A percentile compares a stretch with the other conserved stretches of the same genome.
Evolutionary conservation across 1,139 yeast genomes (phyloP).

Genomic region (Candida neerlandica): DNA sequence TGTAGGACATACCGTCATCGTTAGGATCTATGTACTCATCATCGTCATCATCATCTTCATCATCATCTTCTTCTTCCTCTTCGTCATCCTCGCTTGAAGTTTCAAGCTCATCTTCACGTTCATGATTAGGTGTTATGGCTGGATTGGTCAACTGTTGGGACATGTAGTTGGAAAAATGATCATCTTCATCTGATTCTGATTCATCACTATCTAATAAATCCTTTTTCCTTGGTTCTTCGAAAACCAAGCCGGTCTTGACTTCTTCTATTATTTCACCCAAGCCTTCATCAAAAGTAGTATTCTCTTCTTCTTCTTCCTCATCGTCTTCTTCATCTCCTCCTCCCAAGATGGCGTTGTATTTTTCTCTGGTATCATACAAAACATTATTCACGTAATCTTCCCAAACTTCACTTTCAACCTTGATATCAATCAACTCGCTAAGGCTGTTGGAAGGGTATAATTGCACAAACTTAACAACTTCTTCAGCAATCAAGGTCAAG

Average conservation of each 20-base stretch:
- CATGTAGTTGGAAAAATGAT: constrained; percentile 74
- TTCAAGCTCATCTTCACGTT: constrained; percentile 22
- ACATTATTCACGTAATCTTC: constrained; percentile 80
- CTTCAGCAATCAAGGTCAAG: constrained; percentile 92
- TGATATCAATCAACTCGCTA: constrained; percentile 60
- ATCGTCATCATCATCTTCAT: constrained; percentile 31
- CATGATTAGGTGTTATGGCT: constrained; percentile 44
- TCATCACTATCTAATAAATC: constrained; percentile 26
- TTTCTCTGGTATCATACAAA: constrained; percentile 85
- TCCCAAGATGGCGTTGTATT: constrained; percentile 93
- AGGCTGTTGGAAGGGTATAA: constrained; percentile 64
- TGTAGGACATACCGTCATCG: constrained; percentile 78
- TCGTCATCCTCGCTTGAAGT: constrained; percentile 25
- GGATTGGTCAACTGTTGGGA: constrained; percentile 74
- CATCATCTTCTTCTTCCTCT: constrained; percentile 18
- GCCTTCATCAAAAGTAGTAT: constrained; percentile 52
- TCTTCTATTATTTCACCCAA: constrained; percentile 46
- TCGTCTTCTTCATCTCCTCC: constrained; percentile 54
- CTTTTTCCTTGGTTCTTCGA: constrained; percentile 20
- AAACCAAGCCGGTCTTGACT: constrained; percentile 37
- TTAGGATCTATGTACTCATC: constrained; percentile 79
- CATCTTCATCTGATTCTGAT: constrained; percentile 35
- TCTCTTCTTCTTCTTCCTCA: constrained; percentile 39
- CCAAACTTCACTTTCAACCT: constrained; percentile 71
- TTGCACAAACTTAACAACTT: constrained; percentile 90